Evolutionary conservation across 2,329 filamentous ascomycete species (phyloP).

Genomic region (Zymoseptoria pseudotritici): DNA sequence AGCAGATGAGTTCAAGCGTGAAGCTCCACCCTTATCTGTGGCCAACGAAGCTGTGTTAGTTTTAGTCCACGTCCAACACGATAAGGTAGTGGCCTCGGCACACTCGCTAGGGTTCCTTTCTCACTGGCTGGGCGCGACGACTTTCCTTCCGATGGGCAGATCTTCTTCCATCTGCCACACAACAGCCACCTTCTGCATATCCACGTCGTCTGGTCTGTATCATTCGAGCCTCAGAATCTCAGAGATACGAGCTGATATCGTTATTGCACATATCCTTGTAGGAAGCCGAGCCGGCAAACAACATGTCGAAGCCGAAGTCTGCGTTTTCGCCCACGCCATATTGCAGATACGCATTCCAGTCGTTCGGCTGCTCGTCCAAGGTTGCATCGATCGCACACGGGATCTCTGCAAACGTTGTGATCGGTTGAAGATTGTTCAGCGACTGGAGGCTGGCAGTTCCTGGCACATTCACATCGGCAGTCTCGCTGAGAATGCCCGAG

Average conservation of each 20-base stretch:
- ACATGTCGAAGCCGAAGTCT: conserved; percentile 14
- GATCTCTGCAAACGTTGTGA: neutral
- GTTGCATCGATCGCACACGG: neutral
- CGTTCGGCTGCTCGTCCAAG: neutral
- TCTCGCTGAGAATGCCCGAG: conserved; percentile 5
- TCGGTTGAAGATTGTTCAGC: neutral
- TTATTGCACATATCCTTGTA: neutral
- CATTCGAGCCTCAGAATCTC: neutral
- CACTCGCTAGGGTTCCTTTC: neutral
- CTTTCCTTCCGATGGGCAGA: neutral
- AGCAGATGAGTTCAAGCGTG: neutral
- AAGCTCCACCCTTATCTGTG: neutral
- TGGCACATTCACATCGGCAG: neutral
- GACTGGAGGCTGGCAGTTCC: neutral
- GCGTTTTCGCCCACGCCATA: conserved; percentile 4
- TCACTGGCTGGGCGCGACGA: neutral
- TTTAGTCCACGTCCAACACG: neutral
- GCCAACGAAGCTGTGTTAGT: neutral
- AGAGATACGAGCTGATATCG: neutral
- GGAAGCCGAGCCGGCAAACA: conserved; percentile 7
- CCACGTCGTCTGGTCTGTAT: neutral
- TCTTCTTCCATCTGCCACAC: neutral
- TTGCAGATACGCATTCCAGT: conserved; percentile 9
- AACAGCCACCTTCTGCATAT: neutral
- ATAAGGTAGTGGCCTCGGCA: neutral